These are phyloP conservation scores for Claviceps sp. DNA, from an alignment of 2,329 filamentous ascomycete species.

Conservation along the genomic window DNA sequence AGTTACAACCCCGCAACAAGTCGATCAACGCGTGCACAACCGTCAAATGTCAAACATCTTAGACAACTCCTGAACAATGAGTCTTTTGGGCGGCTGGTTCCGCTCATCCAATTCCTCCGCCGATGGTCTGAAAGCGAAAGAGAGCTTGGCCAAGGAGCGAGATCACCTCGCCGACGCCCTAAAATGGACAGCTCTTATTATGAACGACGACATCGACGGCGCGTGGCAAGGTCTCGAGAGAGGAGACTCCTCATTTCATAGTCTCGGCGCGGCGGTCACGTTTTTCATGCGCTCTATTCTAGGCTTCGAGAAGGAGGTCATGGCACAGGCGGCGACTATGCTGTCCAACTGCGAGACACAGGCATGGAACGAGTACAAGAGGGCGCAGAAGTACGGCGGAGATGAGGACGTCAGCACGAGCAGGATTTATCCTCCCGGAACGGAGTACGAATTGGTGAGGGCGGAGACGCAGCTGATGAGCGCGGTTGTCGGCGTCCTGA, in stretches of 20 bases:
- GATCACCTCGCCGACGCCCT: constrained; percentile 46
- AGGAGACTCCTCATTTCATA: constrained; percentile 75
- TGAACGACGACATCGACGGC: constrained; percentile 80
- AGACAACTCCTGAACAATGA: constrained; percentile 22
- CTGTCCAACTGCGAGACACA: constrained; percentile 64
- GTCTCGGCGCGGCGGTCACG: constrained; percentile 68
- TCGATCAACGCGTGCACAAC: not conserved
- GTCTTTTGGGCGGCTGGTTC: constrained; percentile 37
- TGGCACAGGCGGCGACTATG: constrained; percentile 64
- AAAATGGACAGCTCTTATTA: constrained; percentile 55
- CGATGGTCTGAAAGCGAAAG: constrained; percentile 13
- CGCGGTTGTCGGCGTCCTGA: constrained; percentile 76
- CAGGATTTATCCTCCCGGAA: constrained; percentile 63
- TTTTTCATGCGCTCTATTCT: constrained; percentile 76
- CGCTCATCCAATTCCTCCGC: constrained; percentile 25
- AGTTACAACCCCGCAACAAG: not conserved
- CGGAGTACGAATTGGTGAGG: constrained; percentile 73
- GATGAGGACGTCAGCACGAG: constrained; percentile 30
- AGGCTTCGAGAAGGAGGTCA: constrained; percentile 83
- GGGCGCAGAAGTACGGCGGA: constrained; percentile 42
- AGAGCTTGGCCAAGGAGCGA: constrained; percentile 29
- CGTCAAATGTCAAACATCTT: not conserved
- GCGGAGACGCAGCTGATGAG: constrained; percentile 81
- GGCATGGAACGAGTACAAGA: constrained; percentile 63
- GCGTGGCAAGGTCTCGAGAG: constrained; percentile 62